phyloP scores from a whole-genome alignment of 768 basidiomycete genomes.

The Tricholomella constricta region DNA sequence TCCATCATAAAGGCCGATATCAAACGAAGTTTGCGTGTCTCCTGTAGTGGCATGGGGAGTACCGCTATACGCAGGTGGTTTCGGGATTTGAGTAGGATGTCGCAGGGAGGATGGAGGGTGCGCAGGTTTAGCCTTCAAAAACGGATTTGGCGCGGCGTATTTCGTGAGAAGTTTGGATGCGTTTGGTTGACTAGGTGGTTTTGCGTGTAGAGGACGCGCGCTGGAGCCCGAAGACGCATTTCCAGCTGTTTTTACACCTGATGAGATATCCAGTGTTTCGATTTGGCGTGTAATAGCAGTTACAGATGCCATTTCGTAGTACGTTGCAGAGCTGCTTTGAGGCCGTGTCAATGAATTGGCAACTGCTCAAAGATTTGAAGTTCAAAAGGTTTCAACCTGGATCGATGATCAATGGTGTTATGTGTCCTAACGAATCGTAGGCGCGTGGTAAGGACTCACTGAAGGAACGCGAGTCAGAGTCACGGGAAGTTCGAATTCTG shows the following conservation, averaged over 20 bases:
- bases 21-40: conserved; percentile 41
- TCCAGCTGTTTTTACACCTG: conserved; percentile 34
- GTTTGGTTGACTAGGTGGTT: conserved; percentile 58
- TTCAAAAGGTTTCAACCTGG: too few species aligned
- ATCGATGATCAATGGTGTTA: too few species aligned
- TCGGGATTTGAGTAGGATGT: conserved; percentile 28
- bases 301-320: conserved; percentile 34
- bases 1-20: conserved; percentile 92
- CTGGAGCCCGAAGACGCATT: conserved; percentile 30
- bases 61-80: conserved; percentile 23
- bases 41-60: conserved; percentile 19
- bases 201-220: conserved; percentile 39
- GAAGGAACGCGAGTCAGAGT: too few species aligned
- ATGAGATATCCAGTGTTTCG: conserved; percentile 66
- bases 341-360: too few species aligned
- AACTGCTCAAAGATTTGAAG: too few species aligned
- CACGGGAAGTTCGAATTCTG: conserved; percentile 4
- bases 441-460: too few species aligned
- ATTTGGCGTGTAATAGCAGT: conserved; percentile 68
- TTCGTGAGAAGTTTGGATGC: conserved; percentile 76
- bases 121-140: conserved; percentile 35
- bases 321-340: not conserved
- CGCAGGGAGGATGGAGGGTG: conserved; percentile 44
- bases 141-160: conserved; percentile 68
- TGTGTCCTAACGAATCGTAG: too few species aligned